Evolutionary conservation across 768 basidiomycete genomes (phyloP).

Genomic region (Lentinula edodes): DNA sequence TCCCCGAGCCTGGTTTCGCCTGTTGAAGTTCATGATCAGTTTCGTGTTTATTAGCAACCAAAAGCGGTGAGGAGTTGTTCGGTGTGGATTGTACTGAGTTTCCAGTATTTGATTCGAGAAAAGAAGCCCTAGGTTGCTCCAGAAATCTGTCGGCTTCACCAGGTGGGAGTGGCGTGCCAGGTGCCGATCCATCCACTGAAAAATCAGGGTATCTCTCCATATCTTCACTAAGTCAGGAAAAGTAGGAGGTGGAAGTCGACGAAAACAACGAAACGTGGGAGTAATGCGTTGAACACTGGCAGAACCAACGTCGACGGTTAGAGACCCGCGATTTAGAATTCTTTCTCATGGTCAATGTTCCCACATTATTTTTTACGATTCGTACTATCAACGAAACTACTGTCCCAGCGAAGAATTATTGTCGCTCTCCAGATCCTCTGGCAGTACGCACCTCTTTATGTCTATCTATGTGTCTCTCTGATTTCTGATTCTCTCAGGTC

Average conservation of each 20-base stretch:
- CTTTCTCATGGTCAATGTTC: background rate
- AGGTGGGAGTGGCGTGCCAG: background rate
- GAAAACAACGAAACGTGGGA: background rate
- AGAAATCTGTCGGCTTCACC: slow-evolving; percentile 2
- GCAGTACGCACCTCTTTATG: too few relatives aligned
- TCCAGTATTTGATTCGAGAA: background rate
- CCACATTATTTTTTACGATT: background rate
- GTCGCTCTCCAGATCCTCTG: too few relatives aligned
- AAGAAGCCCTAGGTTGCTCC: slow-evolving; percentile 5
- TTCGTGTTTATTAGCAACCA: slow-evolving; percentile 15
- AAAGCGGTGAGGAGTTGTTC: slow-evolving; percentile 18
- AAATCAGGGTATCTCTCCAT: background rate
- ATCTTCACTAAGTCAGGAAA: background rate
- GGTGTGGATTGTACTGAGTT: slow-evolving; percentile 9
- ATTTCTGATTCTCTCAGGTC: background rate
- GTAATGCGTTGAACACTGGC: background rate
- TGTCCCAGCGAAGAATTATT: too few relatives aligned
- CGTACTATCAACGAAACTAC: too few relatives aligned
- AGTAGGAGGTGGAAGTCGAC: background rate
- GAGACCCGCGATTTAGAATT: too few relatives aligned
- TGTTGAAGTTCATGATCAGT: background rate
- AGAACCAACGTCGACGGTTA: background rate
- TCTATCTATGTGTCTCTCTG: too few relatives aligned
- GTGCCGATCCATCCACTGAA: background rate
- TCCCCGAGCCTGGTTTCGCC: background rate